phyloP scores from a whole-genome alignment of 768 basidiomycete species.

The Termitomyces sp. region DNA sequence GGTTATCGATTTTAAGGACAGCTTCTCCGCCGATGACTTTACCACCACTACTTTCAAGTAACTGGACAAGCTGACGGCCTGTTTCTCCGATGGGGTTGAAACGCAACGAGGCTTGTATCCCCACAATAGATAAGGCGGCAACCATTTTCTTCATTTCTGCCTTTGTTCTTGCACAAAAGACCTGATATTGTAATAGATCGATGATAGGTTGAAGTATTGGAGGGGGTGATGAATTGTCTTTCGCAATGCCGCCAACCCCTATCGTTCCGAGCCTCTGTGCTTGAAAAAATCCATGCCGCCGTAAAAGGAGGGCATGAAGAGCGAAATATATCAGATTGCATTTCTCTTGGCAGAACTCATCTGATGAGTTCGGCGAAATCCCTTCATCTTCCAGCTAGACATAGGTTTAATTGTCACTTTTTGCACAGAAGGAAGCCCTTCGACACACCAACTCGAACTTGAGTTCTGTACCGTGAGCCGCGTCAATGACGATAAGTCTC shows the following conservation, averaged over 20 bases:
- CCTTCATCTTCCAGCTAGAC: slow-evolving; percentile 28
- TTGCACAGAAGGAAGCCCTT: background rate
- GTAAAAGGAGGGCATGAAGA: slow-evolving; percentile 59
- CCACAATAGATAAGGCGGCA: slow-evolving; percentile 41
- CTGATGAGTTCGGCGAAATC: slow-evolving; percentile 10
- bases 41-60: slow-evolving; percentile 33
- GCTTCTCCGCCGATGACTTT: slow-evolving; percentile 65
- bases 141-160: slow-evolving; percentile 49
- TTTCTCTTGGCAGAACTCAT: slow-evolving; percentile 22
- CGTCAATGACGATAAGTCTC: slow-evolving; percentile 68
- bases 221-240: slow-evolving; percentile 23
- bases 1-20: slow-evolving; percentile 60
- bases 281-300: slow-evolving; percentile 49
- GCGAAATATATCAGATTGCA: slow-evolving; percentile 67
- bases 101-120: slow-evolving; percentile 49
- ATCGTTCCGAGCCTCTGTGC: slow-evolving; percentile 26
- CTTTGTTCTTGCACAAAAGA: slow-evolving; percentile 61
- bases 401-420: background rate
- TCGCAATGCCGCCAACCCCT: slow-evolving; percentile 16
- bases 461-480: slow-evolving; percentile 64
- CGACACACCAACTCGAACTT: slow-evolving; percentile 63
- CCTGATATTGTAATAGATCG: slow-evolving; percentile 74
- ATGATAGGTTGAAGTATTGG: slow-evolving; percentile 68
- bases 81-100: slow-evolving; percentile 66
- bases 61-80: slow-evolving; percentile 49